phyloP scores from a whole-genome alignment of 2,329 filamentous ascomycete species.

The Phaeophleospora eucalypticola region DNA sequence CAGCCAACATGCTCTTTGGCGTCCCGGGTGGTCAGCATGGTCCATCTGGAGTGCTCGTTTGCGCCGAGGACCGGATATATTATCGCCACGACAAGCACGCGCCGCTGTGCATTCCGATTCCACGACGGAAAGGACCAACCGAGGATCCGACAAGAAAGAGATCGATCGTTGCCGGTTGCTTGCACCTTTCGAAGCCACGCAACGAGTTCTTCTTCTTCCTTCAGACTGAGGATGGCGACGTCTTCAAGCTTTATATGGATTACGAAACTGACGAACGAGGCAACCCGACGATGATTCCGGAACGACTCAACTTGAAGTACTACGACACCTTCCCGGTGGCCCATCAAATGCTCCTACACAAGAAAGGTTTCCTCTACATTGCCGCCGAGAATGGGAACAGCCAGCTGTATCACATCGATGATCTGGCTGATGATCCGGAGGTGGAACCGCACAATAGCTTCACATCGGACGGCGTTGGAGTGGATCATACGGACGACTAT shows the following conservation, averaged over 20 bases:
- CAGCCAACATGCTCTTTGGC: conserved; percentile 85
- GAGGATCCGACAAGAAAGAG: conserved; percentile 92
- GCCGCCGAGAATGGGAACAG: conserved; percentile 91
- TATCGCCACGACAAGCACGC: conserved; percentile 97
- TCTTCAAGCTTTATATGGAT: conserved; percentile 94
- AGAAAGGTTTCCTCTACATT: conserved; percentile 91
- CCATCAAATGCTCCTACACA: conserved; percentile 82
- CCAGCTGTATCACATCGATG: conserved; percentile 94
- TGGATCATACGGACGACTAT: conserved; percentile 68
- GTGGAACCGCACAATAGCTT: conserved; percentile 59
- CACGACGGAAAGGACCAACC: conserved; percentile 76
- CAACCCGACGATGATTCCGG: conserved; percentile 75
- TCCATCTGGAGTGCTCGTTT: conserved; percentile 91
- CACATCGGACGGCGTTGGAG: conserved; percentile 55
- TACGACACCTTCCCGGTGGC: conserved; percentile 94
- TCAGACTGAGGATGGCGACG: conserved; percentile 94
- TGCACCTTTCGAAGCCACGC: conserved; percentile 86
- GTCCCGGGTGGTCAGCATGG: conserved; percentile 92
- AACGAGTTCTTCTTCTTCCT: conserved; percentile 90
- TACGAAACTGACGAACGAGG: conserved; percentile 79
- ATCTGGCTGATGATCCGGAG: conserved; percentile 90
- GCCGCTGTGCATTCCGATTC: conserved; percentile 82
- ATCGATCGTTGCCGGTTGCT: conserved; percentile 82
- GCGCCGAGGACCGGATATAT: conserved; percentile 88
- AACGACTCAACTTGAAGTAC: conserved; percentile 86